These are phyloP conservation scores for Globisporangium nunn DNA, from an alignment of 352 stramenopile genomes.

Conservation along the genomic window DNA sequence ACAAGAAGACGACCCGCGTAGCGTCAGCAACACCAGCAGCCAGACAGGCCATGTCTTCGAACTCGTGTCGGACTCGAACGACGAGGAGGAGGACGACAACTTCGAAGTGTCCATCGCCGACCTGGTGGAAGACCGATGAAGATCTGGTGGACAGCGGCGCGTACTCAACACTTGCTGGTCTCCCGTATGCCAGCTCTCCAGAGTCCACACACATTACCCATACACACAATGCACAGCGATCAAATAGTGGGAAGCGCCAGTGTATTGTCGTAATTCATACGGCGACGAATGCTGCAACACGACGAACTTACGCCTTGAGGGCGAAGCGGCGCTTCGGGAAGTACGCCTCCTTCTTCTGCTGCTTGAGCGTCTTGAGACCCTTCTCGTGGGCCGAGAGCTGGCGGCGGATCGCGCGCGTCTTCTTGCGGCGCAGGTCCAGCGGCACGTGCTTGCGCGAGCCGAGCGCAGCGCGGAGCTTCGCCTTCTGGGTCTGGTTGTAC, in stretches of 20 bases:
- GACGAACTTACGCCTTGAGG: conserved; percentile 94
- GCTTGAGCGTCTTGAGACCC: conserved; percentile 90
- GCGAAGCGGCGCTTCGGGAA: conserved; percentile 96
- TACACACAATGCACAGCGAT: not conserved
- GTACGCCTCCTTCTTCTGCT: conserved; percentile 94
- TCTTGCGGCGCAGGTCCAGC: conserved; percentile 97
- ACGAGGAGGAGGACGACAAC: conserved; percentile 27
- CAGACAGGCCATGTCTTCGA: conserved; percentile 27
- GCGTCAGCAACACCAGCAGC: conserved; percentile 4
- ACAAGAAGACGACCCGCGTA: conserved; percentile 12
- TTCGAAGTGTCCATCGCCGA: conserved; percentile 6
- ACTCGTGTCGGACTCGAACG: conserved; percentile 53
- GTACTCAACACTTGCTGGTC: no score
- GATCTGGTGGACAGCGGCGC: no score
- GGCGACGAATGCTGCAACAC: conserved; percentile 12
- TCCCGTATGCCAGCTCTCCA: no score
- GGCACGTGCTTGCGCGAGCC: conserved; percentile 96
- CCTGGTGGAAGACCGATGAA: conserved; percentile 11
- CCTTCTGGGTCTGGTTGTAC: conserved; percentile 99
- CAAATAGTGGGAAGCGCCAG: conserved; percentile 45
- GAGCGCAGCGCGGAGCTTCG: conserved; percentile 92
- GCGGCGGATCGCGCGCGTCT: conserved; percentile 97
- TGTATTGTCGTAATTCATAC: conserved; percentile 39
- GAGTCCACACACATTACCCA: no score
- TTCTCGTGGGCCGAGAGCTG: conserved; percentile 94